Evolutionary conservation across 1,139 yeast genomes (phyloP), one percentile per base, ranked within the genome.

Genomic region (Hemisphaericaspora xylanilytica): DNA sequence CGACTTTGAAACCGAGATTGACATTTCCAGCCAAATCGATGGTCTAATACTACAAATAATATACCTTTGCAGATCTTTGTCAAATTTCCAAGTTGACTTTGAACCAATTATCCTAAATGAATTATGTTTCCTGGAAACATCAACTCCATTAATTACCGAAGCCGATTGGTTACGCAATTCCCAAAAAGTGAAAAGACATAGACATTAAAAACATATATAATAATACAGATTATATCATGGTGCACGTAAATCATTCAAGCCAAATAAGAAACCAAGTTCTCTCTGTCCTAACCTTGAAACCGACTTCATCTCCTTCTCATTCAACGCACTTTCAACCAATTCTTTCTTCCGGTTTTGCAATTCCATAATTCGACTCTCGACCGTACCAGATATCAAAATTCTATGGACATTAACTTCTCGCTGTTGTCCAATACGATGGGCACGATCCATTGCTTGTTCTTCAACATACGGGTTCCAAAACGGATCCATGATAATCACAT

Each of bases 391-490:
- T 36, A 84, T 75, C 52, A 85, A 73, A 15, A 90, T 63, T 48
- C 88, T 72, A 59, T 89, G 83, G 17, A 90, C 87, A 47, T 61
- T 67, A 11, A 90, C 97, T 32, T 81, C 81, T 41, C 78, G 70
- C 25, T 76, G 75, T 62, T 90, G 98, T 5, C 97, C 96, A 49
- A 90, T 86, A 59, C 98, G 77, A 63, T 92, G 92, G 5, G 94
- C 95, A 49, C 98, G 78, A 59, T 88, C 97, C 76, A 86, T 88
- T 0, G 97, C 97, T 63, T 90, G 97, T 35, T 86, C 95, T 61
- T 90, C 97, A 3, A 90, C 96, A 59, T 75, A 90, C 1, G 97
- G 97, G 55, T 90, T 90, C 97, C 97, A 90, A 57, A 88, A 90
- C 12, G 97, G 97, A 58, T 90, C 97, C 70, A 87, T 75, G 10